phyloP scores from a whole-genome alignment of 2,329 filamentous ascomycete genomes.

The Akanthomyces lecanii region DNA sequence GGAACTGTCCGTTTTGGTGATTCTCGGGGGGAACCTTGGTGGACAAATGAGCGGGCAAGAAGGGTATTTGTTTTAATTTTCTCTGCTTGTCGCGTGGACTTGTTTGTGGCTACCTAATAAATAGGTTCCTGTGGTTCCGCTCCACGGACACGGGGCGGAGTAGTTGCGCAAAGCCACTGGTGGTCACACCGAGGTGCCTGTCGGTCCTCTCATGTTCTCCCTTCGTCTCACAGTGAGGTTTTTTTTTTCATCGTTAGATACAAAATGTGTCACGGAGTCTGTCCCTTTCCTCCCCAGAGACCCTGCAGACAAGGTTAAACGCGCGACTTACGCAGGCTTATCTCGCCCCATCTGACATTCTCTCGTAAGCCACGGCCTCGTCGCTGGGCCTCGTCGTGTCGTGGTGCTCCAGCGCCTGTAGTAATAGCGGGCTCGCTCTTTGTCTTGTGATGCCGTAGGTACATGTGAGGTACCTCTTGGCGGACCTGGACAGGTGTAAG shows the following conservation, averaged over 20 bases:
- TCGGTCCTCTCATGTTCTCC: neutral
- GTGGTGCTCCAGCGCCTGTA: conserved; percentile 11
- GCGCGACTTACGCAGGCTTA: conserved; percentile 15
- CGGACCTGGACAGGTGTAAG: neutral
- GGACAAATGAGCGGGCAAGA: neutral
- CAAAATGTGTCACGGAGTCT: neutral
- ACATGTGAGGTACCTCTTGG: conserved; percentile 5
- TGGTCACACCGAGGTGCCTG: neutral
- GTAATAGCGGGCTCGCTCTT: conserved; percentile 8
- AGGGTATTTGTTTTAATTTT: neutral
- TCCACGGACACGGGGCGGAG: neutral
- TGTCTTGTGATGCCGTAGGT: conserved; percentile 4
- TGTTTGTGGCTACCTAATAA: neutral
- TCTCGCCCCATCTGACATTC: conserved; percentile 11
- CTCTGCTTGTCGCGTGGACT: neutral
- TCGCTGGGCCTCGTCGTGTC: neutral
- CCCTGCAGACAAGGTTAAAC: neutral
- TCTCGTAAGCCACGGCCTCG: conserved; percentile 13
- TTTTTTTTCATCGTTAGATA: neutral
- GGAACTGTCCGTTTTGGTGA: neutral
- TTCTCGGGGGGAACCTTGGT: conserved; percentile 6
- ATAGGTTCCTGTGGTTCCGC: neutral
- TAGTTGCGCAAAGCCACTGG: neutral
- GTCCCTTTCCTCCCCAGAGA: neutral
- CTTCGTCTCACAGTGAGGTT: neutral